phyloP scores from a whole-genome alignment of 2,329 filamentous ascomycete species.

The Aspergillus fumigatus region DNA sequence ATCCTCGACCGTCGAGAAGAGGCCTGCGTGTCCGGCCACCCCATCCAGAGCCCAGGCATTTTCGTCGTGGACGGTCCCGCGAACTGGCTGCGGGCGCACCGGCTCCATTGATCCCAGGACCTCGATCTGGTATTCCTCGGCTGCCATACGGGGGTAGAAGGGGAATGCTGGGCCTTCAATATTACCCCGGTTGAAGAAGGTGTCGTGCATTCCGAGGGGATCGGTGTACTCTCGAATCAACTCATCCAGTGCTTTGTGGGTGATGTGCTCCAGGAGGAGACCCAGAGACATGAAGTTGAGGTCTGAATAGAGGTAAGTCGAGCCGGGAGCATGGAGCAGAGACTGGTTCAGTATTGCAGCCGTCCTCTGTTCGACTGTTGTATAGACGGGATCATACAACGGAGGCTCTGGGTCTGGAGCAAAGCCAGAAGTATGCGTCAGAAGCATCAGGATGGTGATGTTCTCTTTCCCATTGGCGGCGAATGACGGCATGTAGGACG shows the following conservation, averaged over 20 bases:
- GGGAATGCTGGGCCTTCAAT: slow-evolving; percentile 19
- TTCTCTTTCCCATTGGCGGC: slow-evolving; percentile 29
- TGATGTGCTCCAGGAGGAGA: slow-evolving; percentile 27
- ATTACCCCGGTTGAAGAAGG: slow-evolving; percentile 34
- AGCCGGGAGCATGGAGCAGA: slow-evolving; percentile 23
- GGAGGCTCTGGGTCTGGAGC: slow-evolving; percentile 24
- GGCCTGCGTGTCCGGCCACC: slow-evolving; percentile 33
- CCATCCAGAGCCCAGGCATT: slow-evolving; percentile 33
- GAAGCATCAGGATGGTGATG: slow-evolving; percentile 31
- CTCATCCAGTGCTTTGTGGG: slow-evolving; percentile 20
- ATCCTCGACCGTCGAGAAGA: slow-evolving; percentile 32
- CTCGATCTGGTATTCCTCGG: slow-evolving; percentile 31
- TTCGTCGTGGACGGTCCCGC: slow-evolving; percentile 37
- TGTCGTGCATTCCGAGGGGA: slow-evolving; percentile 26
- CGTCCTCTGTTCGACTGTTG: slow-evolving; percentile 20
- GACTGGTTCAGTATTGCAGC: slow-evolving; percentile 23
- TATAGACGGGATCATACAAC: slow-evolving; percentile 20
- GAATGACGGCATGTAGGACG: slow-evolving; percentile 29
- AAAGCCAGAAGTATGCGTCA: slow-evolving; percentile 35
- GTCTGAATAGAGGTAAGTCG: slow-evolving; percentile 31
- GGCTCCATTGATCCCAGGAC: slow-evolving; percentile 27
- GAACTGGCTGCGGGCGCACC: slow-evolving; percentile 34
- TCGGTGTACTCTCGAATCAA: slow-evolving; percentile 22
- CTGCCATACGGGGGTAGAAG: slow-evolving; percentile 24
- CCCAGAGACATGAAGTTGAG: slow-evolving; percentile 33